A percentile compares a stretch with the other conserved stretches of the same genome.
Conservation (phyloP, 2,329 filamentous ascomycete genomes). For the Fusarium phyllophilum region DNA sequence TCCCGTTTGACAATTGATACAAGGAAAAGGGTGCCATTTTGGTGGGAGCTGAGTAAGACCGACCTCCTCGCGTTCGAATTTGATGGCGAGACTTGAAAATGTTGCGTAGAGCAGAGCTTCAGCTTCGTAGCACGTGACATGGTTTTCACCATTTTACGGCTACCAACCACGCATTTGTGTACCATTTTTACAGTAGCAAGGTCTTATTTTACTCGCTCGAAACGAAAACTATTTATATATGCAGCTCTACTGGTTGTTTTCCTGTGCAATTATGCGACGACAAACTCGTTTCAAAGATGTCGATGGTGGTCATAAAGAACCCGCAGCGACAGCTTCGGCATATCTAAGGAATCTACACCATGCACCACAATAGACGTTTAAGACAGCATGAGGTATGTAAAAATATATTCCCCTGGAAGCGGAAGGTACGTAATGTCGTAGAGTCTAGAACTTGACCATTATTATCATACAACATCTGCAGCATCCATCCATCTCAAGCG, state of each 20-base stretch:
- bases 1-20: not conserved
- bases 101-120: not conserved
- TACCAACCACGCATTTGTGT: too few relatives aligned
- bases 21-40: not conserved
- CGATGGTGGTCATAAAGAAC: not conserved
- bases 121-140: not conserved
- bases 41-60: not conserved
- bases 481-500: not conserved
- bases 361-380: too few relatives aligned
- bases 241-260: not conserved
- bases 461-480: not conserved
- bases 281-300: not conserved
- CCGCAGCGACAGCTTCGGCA: not conserved
- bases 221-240: not conserved
- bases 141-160: not conserved
- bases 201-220: not conserved
- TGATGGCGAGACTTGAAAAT: not conserved
- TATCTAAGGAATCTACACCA: not conserved
- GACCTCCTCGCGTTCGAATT: not conserved
- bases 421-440: not conserved
- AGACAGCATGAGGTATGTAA: not conserved
- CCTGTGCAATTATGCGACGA: accelerated
- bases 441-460: not conserved
- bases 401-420: not conserved
- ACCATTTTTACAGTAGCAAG: not conserved